These are phyloP conservation scores for Lactarius tabidus DNA, from an alignment of 768 basidiomycete species.

Conservation along the genomic window DNA sequence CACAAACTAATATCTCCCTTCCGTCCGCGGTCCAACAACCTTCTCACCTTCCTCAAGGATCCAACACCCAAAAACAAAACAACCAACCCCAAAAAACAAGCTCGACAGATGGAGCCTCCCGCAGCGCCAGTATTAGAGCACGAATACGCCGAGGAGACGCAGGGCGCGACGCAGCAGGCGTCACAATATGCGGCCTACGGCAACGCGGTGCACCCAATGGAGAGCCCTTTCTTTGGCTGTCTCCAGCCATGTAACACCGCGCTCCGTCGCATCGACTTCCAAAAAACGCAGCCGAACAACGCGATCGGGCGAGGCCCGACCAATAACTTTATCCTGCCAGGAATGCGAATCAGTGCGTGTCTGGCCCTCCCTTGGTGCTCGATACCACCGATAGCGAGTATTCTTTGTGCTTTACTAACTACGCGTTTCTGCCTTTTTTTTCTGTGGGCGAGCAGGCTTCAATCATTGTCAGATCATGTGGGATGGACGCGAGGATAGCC, in stretches of 20 bases:
- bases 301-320: constrained; percentile 15
- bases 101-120: not conserved
- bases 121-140: not conserved
- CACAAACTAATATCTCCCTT: constrained; percentile 9
- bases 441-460: constrained; percentile 39
- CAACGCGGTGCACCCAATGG: constrained; percentile 6
- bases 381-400: not conserved
- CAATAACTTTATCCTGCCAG: constrained; percentile 57
- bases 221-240: constrained; percentile 20
- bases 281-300: constrained; percentile 10
- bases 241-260: constrained; percentile 14
- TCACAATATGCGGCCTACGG: constrained; percentile 9
- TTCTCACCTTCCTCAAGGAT: not conserved
- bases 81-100: not conserved
- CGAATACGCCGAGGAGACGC: constrained; percentile 16
- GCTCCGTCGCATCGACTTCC: constrained; percentile 20
- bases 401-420: not conserved
- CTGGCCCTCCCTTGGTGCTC: not conserved
- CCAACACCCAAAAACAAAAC: not conserved
- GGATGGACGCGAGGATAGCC: constrained; percentile 48
- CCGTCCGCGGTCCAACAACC: not conserved
- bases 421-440: constrained; percentile 24
- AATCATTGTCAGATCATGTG: constrained; percentile 54
- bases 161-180: constrained; percentile 23
- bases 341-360: constrained; percentile 68